Base-by-base conservation (phyloP, 768 basidiomycete species). In the Steccherinum ochraceum region DNA sequence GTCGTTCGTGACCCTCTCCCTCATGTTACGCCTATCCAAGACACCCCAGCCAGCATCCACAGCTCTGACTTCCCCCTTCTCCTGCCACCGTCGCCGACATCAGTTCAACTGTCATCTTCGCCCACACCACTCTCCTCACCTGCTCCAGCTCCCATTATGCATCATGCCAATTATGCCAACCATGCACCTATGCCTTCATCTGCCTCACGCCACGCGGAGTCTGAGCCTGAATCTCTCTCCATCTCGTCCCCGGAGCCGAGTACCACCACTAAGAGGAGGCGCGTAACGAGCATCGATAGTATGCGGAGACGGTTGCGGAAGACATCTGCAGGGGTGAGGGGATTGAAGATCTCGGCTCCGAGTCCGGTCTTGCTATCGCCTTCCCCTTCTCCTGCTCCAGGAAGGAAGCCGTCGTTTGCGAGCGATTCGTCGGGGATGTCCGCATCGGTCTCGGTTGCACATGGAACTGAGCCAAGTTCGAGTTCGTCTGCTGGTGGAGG, bases 1-100 rank as follows among this genome's bases (percentile, higher is more conserved):
- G 43, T 51, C 4, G 41, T 24, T 24, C 20, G 23, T 12, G 48
- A 52, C 12, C 24, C 45, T 27, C 46, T 25, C 19, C 39, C 27
- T 42, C 23, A 41, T 41, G 26, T 58, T 40, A 44, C 51, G 47
- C 45, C 40, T 49, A 23, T 45, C 44, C 20, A n/a, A 49, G 56
- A 43, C 42, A 58, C 50, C 13, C 57, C 49, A n/a, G 52, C 20
- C 39, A 40, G 24, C 12, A 58, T 61, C 21, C 52, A 48, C 18
- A 60, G 53, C 19, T 47, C 53, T 11, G 61, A 62, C 26, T 61
- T 59, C 42, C 55, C 63, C 0, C 40, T 58, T 16, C 43, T 60
- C 27, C 56, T 52, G 18, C 50, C 52, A 4, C 58, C 58, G 26
- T 45, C 58, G 5, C 42, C 24, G 4, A 3, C 39, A 16, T 7